phyloP scores from a whole-genome alignment of 208 protist genomes.

The Porcisia deanei region DNA sequence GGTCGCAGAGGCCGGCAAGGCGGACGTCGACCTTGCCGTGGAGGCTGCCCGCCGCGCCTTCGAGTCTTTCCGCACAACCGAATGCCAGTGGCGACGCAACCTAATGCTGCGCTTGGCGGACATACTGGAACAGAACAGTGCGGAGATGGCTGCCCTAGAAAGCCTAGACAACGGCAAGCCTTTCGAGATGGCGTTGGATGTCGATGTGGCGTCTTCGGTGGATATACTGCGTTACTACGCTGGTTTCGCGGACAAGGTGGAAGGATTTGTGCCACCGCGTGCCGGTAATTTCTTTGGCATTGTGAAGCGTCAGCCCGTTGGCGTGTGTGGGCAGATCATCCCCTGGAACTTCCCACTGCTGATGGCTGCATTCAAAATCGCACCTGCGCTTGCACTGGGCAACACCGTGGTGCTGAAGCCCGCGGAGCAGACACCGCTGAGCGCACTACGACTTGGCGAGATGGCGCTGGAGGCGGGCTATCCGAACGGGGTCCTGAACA shows the following conservation, averaged over 20 bases:
- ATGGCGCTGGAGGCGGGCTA: constrained; percentile 81
- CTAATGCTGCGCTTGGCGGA: constrained; percentile 80
- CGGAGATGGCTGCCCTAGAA: constrained; percentile 84
- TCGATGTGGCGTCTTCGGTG: constrained; percentile 60
- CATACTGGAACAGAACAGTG: constrained; percentile 59
- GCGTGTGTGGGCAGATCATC: constrained; percentile 85
- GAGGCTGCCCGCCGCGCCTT: constrained; percentile 73
- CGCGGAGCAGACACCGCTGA: constrained; percentile 90
- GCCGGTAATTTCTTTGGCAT: constrained; percentile 63
- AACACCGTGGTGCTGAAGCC: constrained; percentile 91
- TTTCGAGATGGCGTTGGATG: constrained; percentile 49
- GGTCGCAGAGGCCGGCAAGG: constrained; percentile 74
- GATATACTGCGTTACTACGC: constrained; percentile 88
- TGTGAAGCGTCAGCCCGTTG: constrained; percentile 81
- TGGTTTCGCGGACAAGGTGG: constrained; percentile 91
- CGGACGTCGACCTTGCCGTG: constrained; percentile 87
- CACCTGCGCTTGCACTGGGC: constrained; percentile 80
- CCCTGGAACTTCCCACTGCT: constrained; percentile 94
- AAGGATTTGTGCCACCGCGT: constrained; percentile 68
- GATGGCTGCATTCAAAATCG: constrained; percentile 89
- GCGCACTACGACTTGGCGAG: constrained; percentile 77
- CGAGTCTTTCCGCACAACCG: constrained; percentile 41
- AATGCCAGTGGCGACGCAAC: constrained; percentile 49
- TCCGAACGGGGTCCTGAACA: constrained; percentile 87
- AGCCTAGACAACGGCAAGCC: constrained; percentile 92